phyloP scores from a whole-genome alignment of 352 stramenopile genomes.

The Phytophthora megakarya region DNA sequence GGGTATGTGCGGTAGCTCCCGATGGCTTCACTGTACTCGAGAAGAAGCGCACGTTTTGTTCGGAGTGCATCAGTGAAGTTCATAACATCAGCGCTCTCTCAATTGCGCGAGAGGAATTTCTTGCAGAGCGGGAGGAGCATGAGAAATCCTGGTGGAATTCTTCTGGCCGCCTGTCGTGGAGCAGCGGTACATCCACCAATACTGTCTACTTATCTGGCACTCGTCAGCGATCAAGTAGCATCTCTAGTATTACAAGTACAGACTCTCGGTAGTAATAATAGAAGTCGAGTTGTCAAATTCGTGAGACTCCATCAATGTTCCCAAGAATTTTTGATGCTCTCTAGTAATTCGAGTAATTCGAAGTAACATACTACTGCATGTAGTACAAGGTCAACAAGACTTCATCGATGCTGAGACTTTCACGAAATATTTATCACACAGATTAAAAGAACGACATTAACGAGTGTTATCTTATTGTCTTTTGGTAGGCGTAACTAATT shows the following conservation, averaged over 20 bases:
- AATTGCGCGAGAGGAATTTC: slow-evolving; percentile 30
- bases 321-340: too few relatives aligned
- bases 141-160: slow-evolving; percentile 4
- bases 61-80: slow-evolving; percentile 26
- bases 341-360: too few relatives aligned
- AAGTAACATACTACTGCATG: too few relatives aligned
- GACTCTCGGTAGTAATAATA: neutral
- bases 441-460: neutral
- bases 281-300: neutral
- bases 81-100: slow-evolving; percentile 15
- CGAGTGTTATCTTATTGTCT: slow-evolving; percentile 10
- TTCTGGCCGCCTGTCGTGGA: slow-evolving; percentile 11
- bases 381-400: too few relatives aligned
- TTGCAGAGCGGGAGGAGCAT: slow-evolving; percentile 13
- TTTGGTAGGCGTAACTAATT: neutral
- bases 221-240: slow-evolving; percentile 18
- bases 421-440: too few relatives aligned
- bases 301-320: neutral
- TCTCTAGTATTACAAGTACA: slow-evolving; percentile 14
- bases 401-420: too few relatives aligned
- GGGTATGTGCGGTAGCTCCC: slow-evolving; percentile 28
- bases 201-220: slow-evolving; percentile 14
- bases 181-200: slow-evolving; percentile 1
- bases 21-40: slow-evolving; percentile 26
- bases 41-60: slow-evolving; percentile 36